A percentile compares a stretch with the other conserved stretches of the same genome.
Conservation (phyloP, 2,329 filamentous ascomycete species). For the Cytospora piceae region DNA sequence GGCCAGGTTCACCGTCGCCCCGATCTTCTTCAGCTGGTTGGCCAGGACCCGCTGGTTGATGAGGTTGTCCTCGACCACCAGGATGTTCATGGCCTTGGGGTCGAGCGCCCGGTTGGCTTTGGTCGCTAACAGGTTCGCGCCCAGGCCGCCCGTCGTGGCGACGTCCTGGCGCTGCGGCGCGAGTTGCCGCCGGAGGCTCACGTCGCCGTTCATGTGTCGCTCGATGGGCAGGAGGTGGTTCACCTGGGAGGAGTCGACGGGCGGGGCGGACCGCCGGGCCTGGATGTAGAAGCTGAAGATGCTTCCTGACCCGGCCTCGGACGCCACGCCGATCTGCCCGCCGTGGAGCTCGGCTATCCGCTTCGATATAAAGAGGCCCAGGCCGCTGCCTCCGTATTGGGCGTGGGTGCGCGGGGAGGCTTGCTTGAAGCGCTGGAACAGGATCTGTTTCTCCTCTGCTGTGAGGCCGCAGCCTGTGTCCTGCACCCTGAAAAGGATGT, state of each 20-base stretch:
- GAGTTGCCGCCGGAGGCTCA: constrained; percentile 28
- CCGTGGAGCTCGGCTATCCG: constrained; percentile 67
- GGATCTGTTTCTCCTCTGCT: constrained; percentile 63
- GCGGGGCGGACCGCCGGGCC: constrained; percentile 48
- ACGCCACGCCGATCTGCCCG: constrained; percentile 66
- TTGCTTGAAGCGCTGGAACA: constrained; percentile 71
- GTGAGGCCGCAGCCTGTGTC: constrained; percentile 69
- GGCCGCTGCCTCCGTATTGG: constrained; percentile 65
- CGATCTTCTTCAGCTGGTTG: constrained; percentile 64
- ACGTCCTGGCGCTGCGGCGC: constrained; percentile 36
- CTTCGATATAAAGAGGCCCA: constrained; percentile 67
- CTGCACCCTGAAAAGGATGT: constrained; percentile 57
- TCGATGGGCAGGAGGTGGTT: constrained; percentile 30
- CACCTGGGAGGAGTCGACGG: constrained; percentile 9
- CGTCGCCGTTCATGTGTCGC: constrained; percentile 30
- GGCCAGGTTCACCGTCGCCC: constrained; percentile 62
- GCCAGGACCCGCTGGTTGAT: constrained; percentile 70
- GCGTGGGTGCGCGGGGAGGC: constrained; percentile 55
- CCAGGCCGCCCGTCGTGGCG: constrained; percentile 30
- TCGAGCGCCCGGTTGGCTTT: constrained; percentile 36
- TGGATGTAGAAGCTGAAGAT: constrained; percentile 68
- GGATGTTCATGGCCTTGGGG: constrained; percentile 57
- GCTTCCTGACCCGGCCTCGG: constrained; percentile 60
- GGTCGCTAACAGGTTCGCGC: constrained; percentile 33
- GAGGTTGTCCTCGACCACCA: constrained; percentile 69